Percentiles rank a stretch among this genome's conserved stretches.
phyloP scores from a whole-genome alignment of 2,329 filamentous ascomycete genomes.

The Fusarium nisikadoi region DNA sequence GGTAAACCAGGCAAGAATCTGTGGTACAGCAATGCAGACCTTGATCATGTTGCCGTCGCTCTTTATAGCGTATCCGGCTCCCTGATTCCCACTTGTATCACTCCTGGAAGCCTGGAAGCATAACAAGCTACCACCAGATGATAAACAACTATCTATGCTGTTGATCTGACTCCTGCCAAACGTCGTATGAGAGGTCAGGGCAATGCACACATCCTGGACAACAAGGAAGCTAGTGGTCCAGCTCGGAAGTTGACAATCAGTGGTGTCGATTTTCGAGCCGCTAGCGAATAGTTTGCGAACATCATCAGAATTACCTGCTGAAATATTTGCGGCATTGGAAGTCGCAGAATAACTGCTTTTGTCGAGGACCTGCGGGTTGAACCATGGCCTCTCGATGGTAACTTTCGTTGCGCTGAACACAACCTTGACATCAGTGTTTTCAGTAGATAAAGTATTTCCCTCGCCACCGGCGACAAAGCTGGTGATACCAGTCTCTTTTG shows the following conservation, averaged over 20 bases:
- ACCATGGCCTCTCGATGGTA: not conserved
- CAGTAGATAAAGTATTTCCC: not conserved
- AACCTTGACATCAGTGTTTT: not conserved
- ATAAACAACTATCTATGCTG: not conserved
- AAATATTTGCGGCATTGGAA: not conserved
- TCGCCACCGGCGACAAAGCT: rapidly evolving
- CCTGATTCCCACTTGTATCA: not conserved
- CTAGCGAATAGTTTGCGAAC: not conserved
- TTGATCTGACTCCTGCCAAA: not conserved
- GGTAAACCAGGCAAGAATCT: not conserved
- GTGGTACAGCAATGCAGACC: not conserved
- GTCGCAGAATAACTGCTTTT: not conserved
- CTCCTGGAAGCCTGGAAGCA: not conserved
- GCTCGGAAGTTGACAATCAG: not conserved
- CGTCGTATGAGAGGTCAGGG: not conserved
- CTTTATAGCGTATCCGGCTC: not conserved
- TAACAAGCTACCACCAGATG: not conserved
- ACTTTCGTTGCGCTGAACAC: not conserved
- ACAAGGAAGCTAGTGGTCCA: not conserved
- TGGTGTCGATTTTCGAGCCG: not conserved
- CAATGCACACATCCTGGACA: not conserved
- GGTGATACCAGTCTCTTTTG: not conserved
- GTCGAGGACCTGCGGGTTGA: not conserved
- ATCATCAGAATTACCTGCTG: not conserved
- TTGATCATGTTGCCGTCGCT: not conserved